Percentiles rank a stretch among this genome's conserved stretches.
phyloP scores from a whole-genome alignment of 2,329 filamentous ascomycete genomes.

The Aspergillus sp. region DNA sequence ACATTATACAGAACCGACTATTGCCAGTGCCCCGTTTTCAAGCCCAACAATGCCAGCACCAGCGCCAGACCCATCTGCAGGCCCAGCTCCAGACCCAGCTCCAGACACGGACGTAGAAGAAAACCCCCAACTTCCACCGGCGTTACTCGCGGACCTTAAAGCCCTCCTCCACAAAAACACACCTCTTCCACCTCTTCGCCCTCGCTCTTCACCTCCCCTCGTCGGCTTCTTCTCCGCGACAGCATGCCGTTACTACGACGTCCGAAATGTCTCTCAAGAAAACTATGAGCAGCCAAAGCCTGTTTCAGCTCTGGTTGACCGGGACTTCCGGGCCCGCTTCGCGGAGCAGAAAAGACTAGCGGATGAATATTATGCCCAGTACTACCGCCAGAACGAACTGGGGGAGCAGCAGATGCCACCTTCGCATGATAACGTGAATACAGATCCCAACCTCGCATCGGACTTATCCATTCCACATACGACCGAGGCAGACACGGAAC shows the following conservation, averaged over 20 bases:
- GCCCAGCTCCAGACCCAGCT: not conserved
- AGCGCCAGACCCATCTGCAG: not conserved
- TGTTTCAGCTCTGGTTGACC: conserved; percentile 32
- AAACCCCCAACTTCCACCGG: conserved; percentile 6
- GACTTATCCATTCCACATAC: not conserved
- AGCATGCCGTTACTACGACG: conserved; percentile 15
- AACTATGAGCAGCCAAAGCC: conserved; percentile 20
- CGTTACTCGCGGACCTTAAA: conserved; percentile 16
- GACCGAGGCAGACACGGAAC: not conserved
- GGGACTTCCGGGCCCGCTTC: conserved; percentile 39
- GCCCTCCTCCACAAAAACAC: conserved; percentile 13
- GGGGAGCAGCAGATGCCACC: conserved; percentile 7
- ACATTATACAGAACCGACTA: not conserved
- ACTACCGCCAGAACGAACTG: not conserved
- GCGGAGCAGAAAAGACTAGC: conserved; percentile 30
- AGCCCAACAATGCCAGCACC: not conserved
- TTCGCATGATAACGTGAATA: not conserved
- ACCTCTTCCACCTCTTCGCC: conserved; percentile 4
- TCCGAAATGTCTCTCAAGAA: conserved; percentile 16
- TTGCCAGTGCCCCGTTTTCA: too few species aligned
- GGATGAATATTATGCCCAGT: conserved; percentile 14
- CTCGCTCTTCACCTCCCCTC: conserved; percentile 10
- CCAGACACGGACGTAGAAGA: not conserved
- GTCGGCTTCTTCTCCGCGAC: conserved; percentile 18
- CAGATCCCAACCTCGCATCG: not conserved